Evolutionary conservation across 148 eudicot species (phyloP), one percentile per base, ranked within the genome.

Genomic region (Vaccinium darrowii): DNA sequence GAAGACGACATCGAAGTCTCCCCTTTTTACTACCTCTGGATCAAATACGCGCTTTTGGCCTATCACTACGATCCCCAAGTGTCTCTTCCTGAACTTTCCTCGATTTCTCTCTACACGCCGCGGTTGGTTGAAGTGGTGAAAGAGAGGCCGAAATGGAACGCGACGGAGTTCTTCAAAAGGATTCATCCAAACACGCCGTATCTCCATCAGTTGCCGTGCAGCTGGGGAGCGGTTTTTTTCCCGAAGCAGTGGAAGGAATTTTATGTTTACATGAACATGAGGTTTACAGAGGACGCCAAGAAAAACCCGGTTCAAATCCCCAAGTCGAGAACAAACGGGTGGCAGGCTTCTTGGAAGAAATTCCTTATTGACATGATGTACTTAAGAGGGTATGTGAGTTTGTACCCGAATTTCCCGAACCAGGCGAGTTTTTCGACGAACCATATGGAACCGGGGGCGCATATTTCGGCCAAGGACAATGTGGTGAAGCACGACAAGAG

Each of bases 281-380:
- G 99, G 23, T 96, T 96, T 79, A 96, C 99, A 9, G 96, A 93
- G 81, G 95, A 96, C 23, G 92, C 99, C 4, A 96, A 96, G 91
- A 72, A 91, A 53, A 95, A 97, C 87, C 99, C 98, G 0, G 99
- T 95, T 39, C 98, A 97, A 33, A 97, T 97, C 77, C 99, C 99
- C 0, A 94, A 88, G 73, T 97, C 99, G 7, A 90, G 99, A 82
- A 97, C 99, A 0, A 95, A 95, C 23, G 99, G 99, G 0, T 95
- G 98, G 99, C 99, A 97, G 88, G 99, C 99, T 13, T 95, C 99
- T 0, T 97, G 99, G 99, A 97, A 97, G 87, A 97, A 97, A 88
- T 97, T 95, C 75, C 83, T 97, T 53, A 97, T 97, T 0, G 99
- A 96, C 85, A 94, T 97, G 98, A 97, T 97, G 99, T 97, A 97